Evolutionary conservation across 2,329 filamentous ascomycete genomes (phyloP).

Genomic region (Penicillium sumatraense): DNA sequence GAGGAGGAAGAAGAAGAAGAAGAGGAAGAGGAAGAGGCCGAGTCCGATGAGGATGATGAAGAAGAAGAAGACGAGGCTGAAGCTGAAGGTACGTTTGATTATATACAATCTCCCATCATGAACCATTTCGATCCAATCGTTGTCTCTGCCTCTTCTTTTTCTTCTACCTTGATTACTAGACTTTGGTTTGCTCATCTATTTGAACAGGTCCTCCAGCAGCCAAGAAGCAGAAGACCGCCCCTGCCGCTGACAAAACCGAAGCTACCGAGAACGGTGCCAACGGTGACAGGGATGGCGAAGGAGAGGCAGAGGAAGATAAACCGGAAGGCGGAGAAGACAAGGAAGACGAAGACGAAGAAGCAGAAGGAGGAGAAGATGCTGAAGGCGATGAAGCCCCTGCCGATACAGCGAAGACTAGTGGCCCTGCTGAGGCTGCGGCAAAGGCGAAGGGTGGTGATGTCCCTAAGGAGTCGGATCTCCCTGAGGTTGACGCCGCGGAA

Average conservation of each 20-base stretch:
- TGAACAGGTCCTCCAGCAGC: slow-evolving; percentile 29
- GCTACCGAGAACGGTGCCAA: slow-evolving; percentile 25
- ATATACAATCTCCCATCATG: not conserved
- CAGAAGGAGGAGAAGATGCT: slow-evolving; percentile 19
- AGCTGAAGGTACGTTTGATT: slow-evolving; percentile 23
- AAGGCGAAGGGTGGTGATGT: slow-evolving; percentile 37
- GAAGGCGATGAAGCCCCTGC: slow-evolving; percentile 33
- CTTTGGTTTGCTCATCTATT: slow-evolving; percentile 1
- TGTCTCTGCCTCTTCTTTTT: not conserved
- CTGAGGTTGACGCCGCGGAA: slow-evolving; percentile 39
- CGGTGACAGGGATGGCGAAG: slow-evolving; percentile 26
- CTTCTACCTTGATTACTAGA: not conserved
- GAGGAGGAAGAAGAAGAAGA: slow-evolving; percentile 34
- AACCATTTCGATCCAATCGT: too few species aligned
- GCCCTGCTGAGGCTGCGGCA: slow-evolving; percentile 37
- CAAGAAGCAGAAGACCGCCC: slow-evolving; percentile 39
- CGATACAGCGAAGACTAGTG: slow-evolving; percentile 39
- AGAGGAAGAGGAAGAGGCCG: slow-evolving; percentile 32
- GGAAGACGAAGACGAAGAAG: slow-evolving; percentile 24
- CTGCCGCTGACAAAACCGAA: slow-evolving; percentile 22
- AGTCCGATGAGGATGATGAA: slow-evolving; percentile 30
- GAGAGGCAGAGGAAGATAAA: slow-evolving; percentile 19
- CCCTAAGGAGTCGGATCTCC: slow-evolving; percentile 32
- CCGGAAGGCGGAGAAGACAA: slow-evolving; percentile 28
- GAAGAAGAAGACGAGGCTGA: slow-evolving; percentile 27